These are phyloP conservation scores for Fusarium anguioides DNA, from an alignment of 2,329 filamentous ascomycete species.

Conservation along the genomic window DNA sequence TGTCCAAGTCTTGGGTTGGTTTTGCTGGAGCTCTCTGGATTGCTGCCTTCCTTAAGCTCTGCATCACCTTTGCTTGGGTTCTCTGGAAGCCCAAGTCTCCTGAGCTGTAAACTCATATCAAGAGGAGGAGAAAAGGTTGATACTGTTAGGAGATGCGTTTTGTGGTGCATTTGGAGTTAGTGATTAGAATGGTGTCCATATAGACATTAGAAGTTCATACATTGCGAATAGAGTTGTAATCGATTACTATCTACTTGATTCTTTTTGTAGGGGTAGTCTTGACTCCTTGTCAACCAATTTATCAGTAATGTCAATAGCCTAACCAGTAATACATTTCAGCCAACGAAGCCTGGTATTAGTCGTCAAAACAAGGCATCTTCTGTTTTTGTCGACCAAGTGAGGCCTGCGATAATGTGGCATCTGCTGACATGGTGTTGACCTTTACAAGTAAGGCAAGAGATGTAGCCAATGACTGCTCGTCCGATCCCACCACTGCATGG, in stretches of 20 bases:
- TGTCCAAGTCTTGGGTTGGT: constrained; percentile 44
- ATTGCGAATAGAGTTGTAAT: not conserved
- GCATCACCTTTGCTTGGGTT: constrained; percentile 37
- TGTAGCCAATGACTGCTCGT: not conserved
- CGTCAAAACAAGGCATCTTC: too few species aligned
- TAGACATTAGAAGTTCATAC: not conserved
- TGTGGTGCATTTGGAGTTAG: too few species aligned
- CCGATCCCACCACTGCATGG: rapidly evolving
- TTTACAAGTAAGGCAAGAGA: not conserved
- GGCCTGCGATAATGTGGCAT: not conserved
- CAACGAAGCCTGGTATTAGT: too few species aligned
- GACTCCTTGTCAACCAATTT: too few species aligned
- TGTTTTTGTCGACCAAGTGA: not conserved
- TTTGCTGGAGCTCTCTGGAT: constrained; percentile 46
- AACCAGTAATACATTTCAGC: too few species aligned
- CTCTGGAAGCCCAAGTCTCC: constrained; percentile 41
- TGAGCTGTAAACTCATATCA: not conserved
- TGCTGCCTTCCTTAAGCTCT: constrained; percentile 41
- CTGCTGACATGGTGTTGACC: not conserved
- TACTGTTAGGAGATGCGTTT: too few species aligned
- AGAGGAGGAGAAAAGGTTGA: too few species aligned
- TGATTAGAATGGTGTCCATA: not conserved
- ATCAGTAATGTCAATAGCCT: too few species aligned
- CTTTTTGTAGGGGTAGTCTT: too few species aligned
- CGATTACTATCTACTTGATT: not conserved